These are phyloP conservation scores for Fusarium duplospermum DNA, from an alignment of 2,329 filamentous ascomycete genomes.

Conservation along the genomic window DNA sequence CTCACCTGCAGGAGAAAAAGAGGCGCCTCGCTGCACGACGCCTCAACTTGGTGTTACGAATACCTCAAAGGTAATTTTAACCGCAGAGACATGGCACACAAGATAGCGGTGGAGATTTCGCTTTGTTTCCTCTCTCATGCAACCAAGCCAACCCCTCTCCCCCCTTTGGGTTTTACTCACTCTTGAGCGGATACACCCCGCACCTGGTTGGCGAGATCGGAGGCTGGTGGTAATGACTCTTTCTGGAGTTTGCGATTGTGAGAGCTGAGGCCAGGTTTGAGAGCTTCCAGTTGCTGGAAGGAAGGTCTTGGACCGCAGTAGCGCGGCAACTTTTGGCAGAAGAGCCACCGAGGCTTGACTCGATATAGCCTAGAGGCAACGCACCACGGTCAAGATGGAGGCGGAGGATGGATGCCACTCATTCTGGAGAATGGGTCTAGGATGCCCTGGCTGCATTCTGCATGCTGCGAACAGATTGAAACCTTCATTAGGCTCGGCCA, in stretches of 20 bases:
- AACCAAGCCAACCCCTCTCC: slow-evolving; percentile 19
- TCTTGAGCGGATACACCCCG: slow-evolving; percentile 27
- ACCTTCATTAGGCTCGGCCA: slow-evolving; percentile 4
- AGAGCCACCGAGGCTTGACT: slow-evolving; percentile 36
- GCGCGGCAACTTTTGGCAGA: slow-evolving; percentile 30
- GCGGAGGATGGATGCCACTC: slow-evolving; percentile 12
- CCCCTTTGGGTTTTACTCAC: slow-evolving; percentile 18
- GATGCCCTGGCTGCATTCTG: slow-evolving; percentile 29
- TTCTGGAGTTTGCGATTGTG: slow-evolving; percentile 16
- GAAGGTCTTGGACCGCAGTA: slow-evolving; percentile 42
- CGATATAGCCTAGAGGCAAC: slow-evolving; percentile 30
- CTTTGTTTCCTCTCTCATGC: slow-evolving; percentile 21
- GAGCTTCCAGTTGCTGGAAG: slow-evolving; percentile 41
- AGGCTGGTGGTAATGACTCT: slow-evolving; percentile 41
- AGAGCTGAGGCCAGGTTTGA: slow-evolving; percentile 24
- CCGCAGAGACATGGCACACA: slow-evolving; percentile 14
- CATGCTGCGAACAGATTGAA: slow-evolving; percentile 39
- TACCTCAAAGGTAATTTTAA: slow-evolving; percentile 43
- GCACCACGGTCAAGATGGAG: slow-evolving; percentile 7
- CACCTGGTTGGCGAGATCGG: slow-evolving; percentile 42
- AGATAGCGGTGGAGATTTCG: slow-evolving; percentile 37
- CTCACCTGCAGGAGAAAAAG: slow-evolving; percentile 17
- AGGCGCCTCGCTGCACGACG: slow-evolving; percentile 14
- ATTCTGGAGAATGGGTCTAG: slow-evolving; percentile 15
- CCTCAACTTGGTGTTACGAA: slow-evolving; percentile 37